Evolutionary conservation across 768 basidiomycete species (phyloP).

Genomic region (Clitopilus hobsonii): DNA sequence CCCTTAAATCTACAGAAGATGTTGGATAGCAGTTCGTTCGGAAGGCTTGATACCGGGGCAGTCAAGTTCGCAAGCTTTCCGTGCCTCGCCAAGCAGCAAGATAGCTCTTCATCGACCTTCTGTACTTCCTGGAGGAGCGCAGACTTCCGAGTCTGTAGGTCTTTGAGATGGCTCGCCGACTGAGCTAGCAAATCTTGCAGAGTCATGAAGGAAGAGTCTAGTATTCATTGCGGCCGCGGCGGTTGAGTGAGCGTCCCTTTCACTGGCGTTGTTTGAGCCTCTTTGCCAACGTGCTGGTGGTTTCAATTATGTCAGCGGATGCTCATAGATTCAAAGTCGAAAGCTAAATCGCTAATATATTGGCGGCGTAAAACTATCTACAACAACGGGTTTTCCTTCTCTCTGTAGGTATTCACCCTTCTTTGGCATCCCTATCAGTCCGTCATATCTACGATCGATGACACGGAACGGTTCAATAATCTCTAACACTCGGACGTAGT

Average conservation of each 20-base stretch:
- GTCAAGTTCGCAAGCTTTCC: constrained; percentile 29
- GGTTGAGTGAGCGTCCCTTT: too few relatives aligned
- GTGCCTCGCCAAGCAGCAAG: constrained; percentile 23
- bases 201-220: not conserved
- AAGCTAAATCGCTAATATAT: not conserved
- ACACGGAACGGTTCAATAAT: not conserved
- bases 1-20: constrained; percentile 33
- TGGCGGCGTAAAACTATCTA: not conserved
- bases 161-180: constrained; percentile 15
- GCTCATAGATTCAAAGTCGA: not conserved
- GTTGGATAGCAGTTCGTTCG: constrained; percentile 33
- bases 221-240: not conserved
- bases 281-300: not conserved
- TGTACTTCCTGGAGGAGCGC: constrained; percentile 29
- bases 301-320: not conserved
- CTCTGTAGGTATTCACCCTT: not conserved
- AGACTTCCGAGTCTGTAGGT: constrained; percentile 21
- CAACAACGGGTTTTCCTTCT: not conserved
- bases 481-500: not conserved
- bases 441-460: not conserved
- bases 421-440: not conserved
- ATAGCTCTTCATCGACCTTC: constrained; percentile 26
- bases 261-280: not conserved
- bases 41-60: constrained; percentile 28
- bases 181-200: constrained; percentile 7